Percentiles rank a stretch among this genome's conserved stretches.
These are phyloP conservation scores for Xylariaceae sp. DNA, from an alignment of 2,329 filamentous ascomycete genomes.

Conservation along the genomic window DNA sequence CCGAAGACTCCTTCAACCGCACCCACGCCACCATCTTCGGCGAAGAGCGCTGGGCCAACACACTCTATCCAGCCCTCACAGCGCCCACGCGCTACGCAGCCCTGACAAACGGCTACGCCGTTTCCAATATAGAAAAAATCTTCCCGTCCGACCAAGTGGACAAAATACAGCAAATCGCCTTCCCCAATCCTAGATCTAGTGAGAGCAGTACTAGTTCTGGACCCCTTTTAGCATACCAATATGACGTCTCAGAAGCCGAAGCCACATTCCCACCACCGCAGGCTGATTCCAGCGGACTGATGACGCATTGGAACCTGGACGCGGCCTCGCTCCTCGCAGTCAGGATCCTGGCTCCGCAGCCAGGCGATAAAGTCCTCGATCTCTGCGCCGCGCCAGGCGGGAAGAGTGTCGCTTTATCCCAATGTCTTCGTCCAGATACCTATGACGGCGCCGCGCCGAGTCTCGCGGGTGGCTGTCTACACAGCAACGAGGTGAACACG, in stretches of 20 bases:
- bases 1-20: slow-evolving; percentile 26
- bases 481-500: slow-evolving; percentile 35
- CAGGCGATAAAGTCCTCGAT: slow-evolving; percentile 36
- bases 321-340: slow-evolving; percentile 30
- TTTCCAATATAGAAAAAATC: slow-evolving; percentile 12
- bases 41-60: slow-evolving; percentile 26
- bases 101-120: slow-evolving; percentile 26
- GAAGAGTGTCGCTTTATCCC: slow-evolving; percentile 19
- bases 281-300: slow-evolving; percentile 17
- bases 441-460: slow-evolving; percentile 13
- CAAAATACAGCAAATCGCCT: slow-evolving; percentile 17
- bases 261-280: slow-evolving; percentile 27
- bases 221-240: slow-evolving; percentile 21
- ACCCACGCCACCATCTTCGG: slow-evolving; percentile 25
- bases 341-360: slow-evolving; percentile 31
- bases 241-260: slow-evolving; percentile 12
- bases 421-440: slow-evolving; percentile 28
- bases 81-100: slow-evolving; percentile 28
- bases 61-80: slow-evolving; percentile 26
- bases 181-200: slow-evolving; percentile 3
- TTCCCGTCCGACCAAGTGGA: slow-evolving; percentile 17
- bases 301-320: slow-evolving; percentile 32
- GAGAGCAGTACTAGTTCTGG: background rate
- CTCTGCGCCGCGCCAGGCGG: slow-evolving; percentile 35
- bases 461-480: slow-evolving; percentile 31